phyloP scores from a whole-genome alignment of 805 yeast genomes.

The Ascoidea asiatica region DNA sequence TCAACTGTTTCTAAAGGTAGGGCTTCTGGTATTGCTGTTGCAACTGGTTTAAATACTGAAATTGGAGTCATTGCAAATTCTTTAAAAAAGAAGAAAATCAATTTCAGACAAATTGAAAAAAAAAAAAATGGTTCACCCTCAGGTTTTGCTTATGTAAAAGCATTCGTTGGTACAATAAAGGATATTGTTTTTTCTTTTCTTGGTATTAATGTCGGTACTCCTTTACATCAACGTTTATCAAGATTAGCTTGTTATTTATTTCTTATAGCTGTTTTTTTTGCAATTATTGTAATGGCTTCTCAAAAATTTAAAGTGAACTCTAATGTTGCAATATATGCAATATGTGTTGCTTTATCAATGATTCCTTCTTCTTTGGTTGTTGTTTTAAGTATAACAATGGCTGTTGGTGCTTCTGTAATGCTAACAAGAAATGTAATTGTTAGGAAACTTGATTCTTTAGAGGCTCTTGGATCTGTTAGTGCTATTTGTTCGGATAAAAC shows the following conservation, averaged over 20 bases:
- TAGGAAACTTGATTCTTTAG: constrained; percentile 63
- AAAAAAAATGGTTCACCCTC: constrained; percentile 30
- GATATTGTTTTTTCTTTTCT: constrained; percentile 54
- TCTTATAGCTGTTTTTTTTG: constrained; percentile 69
- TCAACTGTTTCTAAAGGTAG: constrained; percentile 64
- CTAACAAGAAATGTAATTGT: constrained; percentile 59
- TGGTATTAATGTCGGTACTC: constrained; percentile 72
- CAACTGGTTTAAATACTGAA: constrained; percentile 62
- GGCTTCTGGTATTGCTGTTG: constrained; percentile 52
- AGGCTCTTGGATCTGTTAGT: constrained; percentile 66
- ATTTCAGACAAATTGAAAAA: constrained; percentile 26
- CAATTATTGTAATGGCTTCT: constrained; percentile 77
- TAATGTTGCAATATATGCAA: constrained; percentile 80
- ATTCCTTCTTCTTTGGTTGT: constrained; percentile 73
- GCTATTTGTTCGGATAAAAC: constrained; percentile 78
- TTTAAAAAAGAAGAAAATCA: constrained; percentile 27
- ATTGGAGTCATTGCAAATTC: constrained; percentile 63
- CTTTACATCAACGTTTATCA: constrained; percentile 62
- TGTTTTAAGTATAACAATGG: constrained; percentile 77
- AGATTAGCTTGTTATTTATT: constrained; percentile 65
- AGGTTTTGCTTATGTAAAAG: constrained; percentile 29
- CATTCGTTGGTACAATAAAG: constrained; percentile 32
- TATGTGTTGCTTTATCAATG: constrained; percentile 70
- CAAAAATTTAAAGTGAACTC: constrained; percentile 61
- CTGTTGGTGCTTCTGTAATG: constrained; percentile 64